These are phyloP conservation scores for Pugionium cornutum DNA, from an alignment of 345 rosid genomes.

Conservation along the genomic window DNA sequence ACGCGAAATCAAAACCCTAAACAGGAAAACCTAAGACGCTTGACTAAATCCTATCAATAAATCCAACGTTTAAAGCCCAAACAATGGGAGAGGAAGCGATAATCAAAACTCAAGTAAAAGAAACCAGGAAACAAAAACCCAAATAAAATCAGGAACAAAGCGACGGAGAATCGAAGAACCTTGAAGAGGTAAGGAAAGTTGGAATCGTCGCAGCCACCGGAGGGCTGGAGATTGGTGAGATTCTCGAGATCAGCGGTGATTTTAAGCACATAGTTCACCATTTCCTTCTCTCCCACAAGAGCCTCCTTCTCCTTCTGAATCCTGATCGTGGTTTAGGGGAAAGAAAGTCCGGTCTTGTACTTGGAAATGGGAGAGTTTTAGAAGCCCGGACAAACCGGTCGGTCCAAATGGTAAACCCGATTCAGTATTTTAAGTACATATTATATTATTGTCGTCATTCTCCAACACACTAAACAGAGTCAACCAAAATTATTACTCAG, in stretches of 20 bases:
- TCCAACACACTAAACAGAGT: too few species aligned
- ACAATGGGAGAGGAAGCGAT: not conserved
- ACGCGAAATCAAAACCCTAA: conserved; percentile 7
- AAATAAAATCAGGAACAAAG: not conserved
- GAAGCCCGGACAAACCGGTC: not conserved
- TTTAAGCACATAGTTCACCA: conserved; percentile 85
- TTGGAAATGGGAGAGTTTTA: not conserved
- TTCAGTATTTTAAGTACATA: too few species aligned
- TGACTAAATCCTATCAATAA: not conserved
- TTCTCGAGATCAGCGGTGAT: conserved; percentile 79
- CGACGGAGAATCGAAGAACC: conserved; percentile 45
- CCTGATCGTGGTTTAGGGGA: not conserved
- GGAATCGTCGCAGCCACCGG: conserved; percentile 80
- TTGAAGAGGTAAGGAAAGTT: conserved; percentile 78
- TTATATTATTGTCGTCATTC: too few species aligned
- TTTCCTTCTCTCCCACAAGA: conserved; percentile 24
- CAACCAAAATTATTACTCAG: too few species aligned
- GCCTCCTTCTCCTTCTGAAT: not conserved
- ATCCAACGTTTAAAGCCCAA: not conserved
- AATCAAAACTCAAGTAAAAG: not conserved
- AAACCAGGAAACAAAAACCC: not conserved
- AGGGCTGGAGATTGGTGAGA: conserved; percentile 74
- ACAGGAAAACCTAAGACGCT: conserved; percentile 3
- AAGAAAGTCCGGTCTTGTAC: not conserved
- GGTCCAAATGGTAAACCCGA: too few species aligned